Evolutionary conservation across 345 rosid species (phyloP), one percentile per base, ranked within the genome.

Genomic region (Cardamine resedifolia): DNA sequence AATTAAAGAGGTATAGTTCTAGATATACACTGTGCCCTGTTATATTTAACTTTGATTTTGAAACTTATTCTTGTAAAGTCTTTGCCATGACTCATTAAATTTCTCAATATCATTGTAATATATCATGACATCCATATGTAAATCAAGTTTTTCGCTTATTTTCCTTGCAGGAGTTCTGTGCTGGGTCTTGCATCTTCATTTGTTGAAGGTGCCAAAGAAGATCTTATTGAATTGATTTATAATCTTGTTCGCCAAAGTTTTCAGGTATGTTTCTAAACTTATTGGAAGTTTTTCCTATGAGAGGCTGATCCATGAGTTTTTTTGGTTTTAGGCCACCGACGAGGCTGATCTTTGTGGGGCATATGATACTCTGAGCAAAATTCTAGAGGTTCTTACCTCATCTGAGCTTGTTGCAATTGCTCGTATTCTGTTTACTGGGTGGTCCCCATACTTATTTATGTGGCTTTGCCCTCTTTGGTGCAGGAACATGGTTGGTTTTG

Each of bases 401-500:
- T 75, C 66, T 44, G 65, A 52, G 11, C 60, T 76, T 34, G 43
- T 68, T 55, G 18, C 27, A 16, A 10, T 38, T 34, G 31, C 39
- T 51, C 38, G 45, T 21, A 60, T 20, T 20, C 55, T 47, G 30
- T 47, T 39, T 69, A 67, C 28, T 63, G 44, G 19, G 56, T 63
- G 52, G 31, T 51, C 5, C 30, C 47, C 3, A 55, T 74, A 15
- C 58, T 51, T 79, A 56, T 57, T 47, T 79, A 43, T 60, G 74
- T 34, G 73, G 28, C 26, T 80, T 38, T 53, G 4, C 73, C 30
- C 43, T 73, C 59, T 65, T 59, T 74, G 77, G 49, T 78, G 81
- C 86, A 91, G 98, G 92, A 84, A 76, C 96, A 91, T 67, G 27
- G 74, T 49, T 81, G 85, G 94, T 86, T 94, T 82, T 82, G 88